phyloP scores from a whole-genome alignment of 2,329 filamentous ascomycete species.

The Cytospora mali region DNA sequence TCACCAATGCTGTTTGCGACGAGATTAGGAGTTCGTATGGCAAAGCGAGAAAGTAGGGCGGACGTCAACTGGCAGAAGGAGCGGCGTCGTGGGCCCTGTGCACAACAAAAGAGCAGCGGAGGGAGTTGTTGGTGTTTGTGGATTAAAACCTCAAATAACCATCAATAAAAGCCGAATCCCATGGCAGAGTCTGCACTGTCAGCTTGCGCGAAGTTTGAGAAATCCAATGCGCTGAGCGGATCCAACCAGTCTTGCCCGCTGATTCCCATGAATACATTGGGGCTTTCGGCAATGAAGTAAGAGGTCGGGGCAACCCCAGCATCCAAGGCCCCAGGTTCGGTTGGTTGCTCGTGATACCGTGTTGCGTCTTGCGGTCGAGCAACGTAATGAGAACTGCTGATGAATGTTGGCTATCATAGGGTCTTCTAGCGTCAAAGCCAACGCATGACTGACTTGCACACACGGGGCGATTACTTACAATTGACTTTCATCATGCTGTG shows the following conservation, averaged over 20 bases:
- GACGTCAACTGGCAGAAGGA: not conserved
- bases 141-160: not conserved
- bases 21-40: slow-evolving; percentile 27
- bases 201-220: slow-evolving; percentile 31
- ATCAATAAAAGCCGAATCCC: slow-evolving; percentile 25
- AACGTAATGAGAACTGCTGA: not conserved
- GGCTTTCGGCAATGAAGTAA: slow-evolving; percentile 7
- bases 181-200: slow-evolving; percentile 26
- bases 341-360: not conserved
- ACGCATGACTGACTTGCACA: not conserved
- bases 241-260: slow-evolving; percentile 27
- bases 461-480: not conserved
- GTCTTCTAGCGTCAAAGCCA: not conserved
- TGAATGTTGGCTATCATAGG: not conserved
- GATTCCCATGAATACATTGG: not conserved
- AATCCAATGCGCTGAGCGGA: slow-evolving; percentile 29
- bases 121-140: too few relatives aligned
- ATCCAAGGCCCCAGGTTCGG: slow-evolving; percentile 1
- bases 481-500: not conserved
- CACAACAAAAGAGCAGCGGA: not conserved
- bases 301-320: not conserved
- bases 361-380: not conserved
- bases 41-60: slow-evolving; percentile 6
- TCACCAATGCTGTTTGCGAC: slow-evolving; percentile 30
- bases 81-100: not conserved